These are phyloP conservation scores for Cardamine occulta DNA, from an alignment of 345 rosid genomes.

Conservation along the genomic window DNA sequence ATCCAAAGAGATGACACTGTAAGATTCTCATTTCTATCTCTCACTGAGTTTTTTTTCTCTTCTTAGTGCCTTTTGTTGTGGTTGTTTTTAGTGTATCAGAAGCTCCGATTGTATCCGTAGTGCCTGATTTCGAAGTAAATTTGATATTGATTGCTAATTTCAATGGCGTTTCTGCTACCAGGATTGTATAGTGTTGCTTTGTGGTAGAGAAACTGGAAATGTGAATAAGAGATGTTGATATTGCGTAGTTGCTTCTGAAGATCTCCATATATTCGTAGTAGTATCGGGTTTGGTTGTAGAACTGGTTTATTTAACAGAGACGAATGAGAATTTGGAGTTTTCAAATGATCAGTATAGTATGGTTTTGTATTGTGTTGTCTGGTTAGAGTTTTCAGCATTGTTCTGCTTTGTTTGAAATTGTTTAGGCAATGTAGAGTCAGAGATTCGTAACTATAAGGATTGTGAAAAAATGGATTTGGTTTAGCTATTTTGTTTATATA, in stretches of 20 bases:
- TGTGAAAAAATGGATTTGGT: not conserved
- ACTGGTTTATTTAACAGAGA: not conserved
- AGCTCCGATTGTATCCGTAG: not conserved
- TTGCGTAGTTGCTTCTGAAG: not conserved
- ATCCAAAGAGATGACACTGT: slow-evolving; percentile 87
- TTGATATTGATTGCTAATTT: not conserved
- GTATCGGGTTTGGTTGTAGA: not conserved
- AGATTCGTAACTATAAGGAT: not conserved
- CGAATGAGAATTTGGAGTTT: not conserved
- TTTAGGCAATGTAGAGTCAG: not conserved
- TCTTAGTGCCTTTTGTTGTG: not conserved
- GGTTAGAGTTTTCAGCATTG: not conserved
- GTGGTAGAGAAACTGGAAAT: not conserved
- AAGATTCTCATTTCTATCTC: slow-evolving; percentile 32
- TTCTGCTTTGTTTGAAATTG: not conserved
- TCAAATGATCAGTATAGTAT: not conserved
- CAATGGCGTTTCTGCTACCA: not conserved
- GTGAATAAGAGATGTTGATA: not conserved
- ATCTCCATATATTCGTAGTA: not conserved
- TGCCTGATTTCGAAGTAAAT: not conserved
- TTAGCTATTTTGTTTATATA: not conserved
- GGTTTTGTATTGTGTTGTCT: not conserved
- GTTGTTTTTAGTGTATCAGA: slow-evolving; percentile 2
- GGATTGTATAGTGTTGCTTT: slow-evolving; percentile 4
- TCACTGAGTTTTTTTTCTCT: slow-evolving; percentile 17